Base-by-base conservation (phyloP, 1,284 basidiomycete genomes). In the Rhodotorula mucilaginosa region DNA sequence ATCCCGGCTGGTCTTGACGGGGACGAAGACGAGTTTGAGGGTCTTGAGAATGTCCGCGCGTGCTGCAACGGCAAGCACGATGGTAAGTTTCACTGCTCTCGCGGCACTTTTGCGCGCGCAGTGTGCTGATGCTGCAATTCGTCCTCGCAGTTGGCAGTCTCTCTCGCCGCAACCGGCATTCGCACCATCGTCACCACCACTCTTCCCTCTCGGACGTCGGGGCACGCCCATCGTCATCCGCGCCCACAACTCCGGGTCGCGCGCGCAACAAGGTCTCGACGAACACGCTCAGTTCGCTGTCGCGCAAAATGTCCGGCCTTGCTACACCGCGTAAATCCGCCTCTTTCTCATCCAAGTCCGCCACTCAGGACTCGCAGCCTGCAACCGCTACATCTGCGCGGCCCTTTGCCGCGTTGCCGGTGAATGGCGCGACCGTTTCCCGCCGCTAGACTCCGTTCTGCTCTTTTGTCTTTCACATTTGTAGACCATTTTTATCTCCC, bases 1-100 rank as follows among this genome's bases (percentile, higher is more conserved):
- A 68, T 74, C 39, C 75, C 73, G 6, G 88, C 90, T 79, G 54
- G 19, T 26, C 88, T 91, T 72, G 86, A 86, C 29, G 83, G 39
- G 39, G 39, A 89, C 78, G 89, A 88, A 15, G 91, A 93, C 74
- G 89, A 89, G 2, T 99, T 88, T 80, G 95, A 98, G 78, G 96
- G 94, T 0, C 80, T 99, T 60, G 95, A 97, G 82, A 96, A 97
- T 78, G 93, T 96, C 39, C 87, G 93, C 48, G 80, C 68, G 2
- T 76, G 74, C 64, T 77, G 74, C 52, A 65, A 95, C 80, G 96
- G 96, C 39, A 78, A 87, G 85, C 96, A 99, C 81, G 83, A 85
- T 64, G 83, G 86, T 39, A 83, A 51, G 64, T 57, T 18, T 12
- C 8, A 23, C 34, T 58, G 15, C 19, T 34, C 44, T 31, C 39